These are phyloP conservation scores for Trebouxia gelatinosa DNA, from an alignment of 163 green algal species.

Conservation along the genomic window DNA sequence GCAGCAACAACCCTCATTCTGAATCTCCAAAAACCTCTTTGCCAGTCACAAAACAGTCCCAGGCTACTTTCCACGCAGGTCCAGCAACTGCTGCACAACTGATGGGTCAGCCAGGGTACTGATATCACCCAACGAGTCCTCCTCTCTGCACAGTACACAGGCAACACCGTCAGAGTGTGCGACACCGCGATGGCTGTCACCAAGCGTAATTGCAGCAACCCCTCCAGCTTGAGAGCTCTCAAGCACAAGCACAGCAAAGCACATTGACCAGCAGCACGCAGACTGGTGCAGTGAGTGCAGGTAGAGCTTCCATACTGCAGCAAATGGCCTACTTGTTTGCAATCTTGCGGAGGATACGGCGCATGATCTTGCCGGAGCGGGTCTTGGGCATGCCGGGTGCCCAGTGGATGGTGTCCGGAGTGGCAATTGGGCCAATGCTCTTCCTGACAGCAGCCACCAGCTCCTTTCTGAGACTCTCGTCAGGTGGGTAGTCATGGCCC, in stretches of 20 bases:
- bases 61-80: conserved; percentile 59
- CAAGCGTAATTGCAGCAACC: neutral
- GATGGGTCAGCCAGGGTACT: conserved; percentile 81
- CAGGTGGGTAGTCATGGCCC: conserved; percentile 19
- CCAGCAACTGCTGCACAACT: conserved; percentile 64
- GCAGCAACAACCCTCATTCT: too few relatives aligned
- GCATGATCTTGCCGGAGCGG: conserved; percentile 94
- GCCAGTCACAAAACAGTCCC: too few relatives aligned
- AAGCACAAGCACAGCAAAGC: neutral
- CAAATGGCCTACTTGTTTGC: conserved; percentile 42
- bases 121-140: conserved; percentile 81
- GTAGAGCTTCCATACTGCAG: neutral
- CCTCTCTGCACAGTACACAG: conserved; percentile 46
- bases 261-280: neutral
- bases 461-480: conserved; percentile 29
- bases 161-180: neutral
- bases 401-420: conserved; percentile 95
- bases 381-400: conserved; percentile 86
- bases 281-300: neutral
- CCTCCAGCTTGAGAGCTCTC: neutral
- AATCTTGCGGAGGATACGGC: conserved; percentile 88
- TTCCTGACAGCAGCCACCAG: conserved; percentile 41
- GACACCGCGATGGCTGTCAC: neutral
- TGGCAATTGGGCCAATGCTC: conserved; percentile 61
- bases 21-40: too few relatives aligned